phyloP scores from a whole-genome alignment of 139 green algal species.

The Astrephomene gubernaculifera region DNA sequence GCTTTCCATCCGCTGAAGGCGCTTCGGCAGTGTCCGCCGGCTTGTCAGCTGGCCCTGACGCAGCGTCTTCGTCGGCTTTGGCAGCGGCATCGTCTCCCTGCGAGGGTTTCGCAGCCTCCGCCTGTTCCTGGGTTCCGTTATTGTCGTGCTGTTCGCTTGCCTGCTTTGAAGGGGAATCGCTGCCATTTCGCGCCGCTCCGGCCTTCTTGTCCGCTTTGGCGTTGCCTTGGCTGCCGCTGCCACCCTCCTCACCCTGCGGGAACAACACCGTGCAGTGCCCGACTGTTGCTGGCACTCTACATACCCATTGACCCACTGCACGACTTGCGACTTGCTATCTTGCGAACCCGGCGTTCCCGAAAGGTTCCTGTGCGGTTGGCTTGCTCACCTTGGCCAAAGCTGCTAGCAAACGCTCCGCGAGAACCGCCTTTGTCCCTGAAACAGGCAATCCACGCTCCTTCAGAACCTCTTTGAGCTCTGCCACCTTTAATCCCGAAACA shows the following conservation, averaged over 20 bases:
- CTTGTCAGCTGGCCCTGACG: background rate
- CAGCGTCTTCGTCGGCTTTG: too few relatives aligned
- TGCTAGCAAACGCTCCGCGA: conserved; percentile 30
- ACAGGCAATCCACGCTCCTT: conserved; percentile 49
- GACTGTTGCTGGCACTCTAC: too few relatives aligned
- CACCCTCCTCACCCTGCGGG: background rate
- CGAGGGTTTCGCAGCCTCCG: background rate
- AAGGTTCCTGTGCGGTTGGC: background rate
- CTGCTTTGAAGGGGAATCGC: too few relatives aligned
- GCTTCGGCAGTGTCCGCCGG: too few relatives aligned
- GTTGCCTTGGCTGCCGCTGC: background rate
- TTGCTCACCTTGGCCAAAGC: conserved; percentile 28
- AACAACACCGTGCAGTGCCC: too few relatives aligned
- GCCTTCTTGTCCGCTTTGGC: background rate
- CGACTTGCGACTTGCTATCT: background rate
- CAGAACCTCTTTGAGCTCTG: conserved; percentile 62
- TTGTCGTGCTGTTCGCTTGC: background rate
- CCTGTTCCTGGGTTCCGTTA: background rate
- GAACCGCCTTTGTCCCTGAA: conserved; percentile 52
- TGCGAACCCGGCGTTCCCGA: background rate
- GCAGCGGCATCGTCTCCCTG: background rate
- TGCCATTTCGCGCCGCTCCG: background rate
- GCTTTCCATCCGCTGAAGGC: background rate
- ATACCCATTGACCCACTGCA: too few relatives aligned
- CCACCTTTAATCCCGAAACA: conserved; percentile 45